Evolutionary conservation across 768 basidiomycete species (phyloP).

Genomic region (Mycena epipterygia): DNA sequence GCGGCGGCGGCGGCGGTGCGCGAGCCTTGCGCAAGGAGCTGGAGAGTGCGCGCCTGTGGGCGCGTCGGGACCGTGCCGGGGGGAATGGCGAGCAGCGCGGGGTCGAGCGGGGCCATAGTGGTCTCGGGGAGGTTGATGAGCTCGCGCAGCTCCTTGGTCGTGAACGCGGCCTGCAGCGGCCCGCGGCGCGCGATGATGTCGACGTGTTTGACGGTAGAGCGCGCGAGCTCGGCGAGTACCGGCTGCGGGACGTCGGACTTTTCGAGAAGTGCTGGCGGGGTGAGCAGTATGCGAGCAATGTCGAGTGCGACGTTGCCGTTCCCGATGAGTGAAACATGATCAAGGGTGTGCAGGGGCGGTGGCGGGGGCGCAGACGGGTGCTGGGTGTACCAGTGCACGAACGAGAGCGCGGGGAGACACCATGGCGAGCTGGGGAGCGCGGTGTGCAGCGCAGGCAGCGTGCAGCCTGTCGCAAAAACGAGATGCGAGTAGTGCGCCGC

Average conservation of each 20-base stretch:
- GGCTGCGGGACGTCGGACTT: conserved; percentile 84
- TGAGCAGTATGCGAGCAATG: conserved; percentile 90
- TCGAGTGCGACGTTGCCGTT: conserved; percentile 97
- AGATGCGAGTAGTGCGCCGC: conserved; percentile 86
- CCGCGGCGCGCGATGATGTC: conserved; percentile 90
- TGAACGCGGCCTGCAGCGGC: conserved; percentile 90
- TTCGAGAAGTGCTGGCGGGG: conserved; percentile 69
- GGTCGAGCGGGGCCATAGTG: conserved; percentile 73
- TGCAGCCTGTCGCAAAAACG: conserved; percentile 89
- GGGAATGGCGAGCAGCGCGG: conserved; percentile 56
- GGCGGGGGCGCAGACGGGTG: conserved; percentile 80
- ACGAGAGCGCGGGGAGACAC: conserved; percentile 81
- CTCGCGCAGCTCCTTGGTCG: conserved; percentile 94
- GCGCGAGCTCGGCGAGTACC: conserved; percentile 77
- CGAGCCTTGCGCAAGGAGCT: conserved; percentile 77
- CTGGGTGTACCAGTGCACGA: conserved; percentile 98
- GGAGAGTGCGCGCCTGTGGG: conserved; percentile 75
- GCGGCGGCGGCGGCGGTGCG: conserved; percentile 63
- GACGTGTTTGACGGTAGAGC: conserved; percentile 79
- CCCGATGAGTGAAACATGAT: conserved; percentile 89
- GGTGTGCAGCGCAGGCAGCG: conserved; percentile 71
- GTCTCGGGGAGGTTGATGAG: conserved; percentile 77
- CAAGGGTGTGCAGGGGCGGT: conserved; percentile 72
- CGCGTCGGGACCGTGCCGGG: conserved; percentile 59
- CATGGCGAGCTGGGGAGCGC: conserved; percentile 60